Percentiles rank a stretch among this genome's conserved stretches.
Evolutionary conservation across 2,329 filamentous ascomycete genomes (phyloP).

Genomic region (Neocatenulostroma microsporum): DNA sequence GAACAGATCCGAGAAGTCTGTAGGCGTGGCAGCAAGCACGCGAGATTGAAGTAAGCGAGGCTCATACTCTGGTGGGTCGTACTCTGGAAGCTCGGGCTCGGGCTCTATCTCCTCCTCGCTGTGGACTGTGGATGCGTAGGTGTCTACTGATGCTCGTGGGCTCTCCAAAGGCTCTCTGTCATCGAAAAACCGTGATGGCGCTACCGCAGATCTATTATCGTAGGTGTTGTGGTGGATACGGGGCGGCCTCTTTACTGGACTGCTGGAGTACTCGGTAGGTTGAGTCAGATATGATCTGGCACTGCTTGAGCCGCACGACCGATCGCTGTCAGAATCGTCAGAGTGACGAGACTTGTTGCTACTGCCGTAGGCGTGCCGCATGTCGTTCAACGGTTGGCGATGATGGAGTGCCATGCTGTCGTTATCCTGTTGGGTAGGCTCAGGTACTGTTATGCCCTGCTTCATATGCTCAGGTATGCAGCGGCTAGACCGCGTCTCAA

Average conservation of each 20-base stretch:
- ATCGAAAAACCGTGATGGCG: slow-evolving; percentile 15
- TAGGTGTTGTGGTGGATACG: slow-evolving; percentile 23
- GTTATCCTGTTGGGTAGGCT: not conserved
- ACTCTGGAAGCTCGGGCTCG: slow-evolving; percentile 41
- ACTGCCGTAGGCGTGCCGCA: slow-evolving; percentile 23
- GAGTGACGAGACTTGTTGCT: slow-evolving; percentile 18
- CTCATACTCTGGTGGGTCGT: slow-evolving; percentile 53
- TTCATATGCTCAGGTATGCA: not conserved
- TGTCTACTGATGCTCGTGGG: slow-evolving; percentile 60
- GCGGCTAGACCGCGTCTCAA: not conserved
- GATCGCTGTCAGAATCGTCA: slow-evolving; percentile 14
- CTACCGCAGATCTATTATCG: slow-evolving; percentile 14
- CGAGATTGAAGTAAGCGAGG: slow-evolving; percentile 50
- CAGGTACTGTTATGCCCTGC: not conserved
- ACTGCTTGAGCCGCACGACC: slow-evolving; percentile 14
- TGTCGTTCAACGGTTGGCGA: slow-evolving; percentile 22
- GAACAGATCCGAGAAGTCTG: slow-evolving; percentile 77
- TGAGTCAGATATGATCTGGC: slow-evolving; percentile 23
- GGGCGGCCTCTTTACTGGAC: slow-evolving; percentile 16
- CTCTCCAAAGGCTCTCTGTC: slow-evolving; percentile 26
- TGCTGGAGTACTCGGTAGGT: slow-evolving; percentile 20
- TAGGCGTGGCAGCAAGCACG: slow-evolving; percentile 61
- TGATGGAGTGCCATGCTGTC: slow-evolving; percentile 21
- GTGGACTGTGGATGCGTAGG: slow-evolving; percentile 66
- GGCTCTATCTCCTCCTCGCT: slow-evolving; percentile 50